Conservation (phyloP, 2,329 filamentous ascomycete species). For the Stenocarpella maydis region DNA sequence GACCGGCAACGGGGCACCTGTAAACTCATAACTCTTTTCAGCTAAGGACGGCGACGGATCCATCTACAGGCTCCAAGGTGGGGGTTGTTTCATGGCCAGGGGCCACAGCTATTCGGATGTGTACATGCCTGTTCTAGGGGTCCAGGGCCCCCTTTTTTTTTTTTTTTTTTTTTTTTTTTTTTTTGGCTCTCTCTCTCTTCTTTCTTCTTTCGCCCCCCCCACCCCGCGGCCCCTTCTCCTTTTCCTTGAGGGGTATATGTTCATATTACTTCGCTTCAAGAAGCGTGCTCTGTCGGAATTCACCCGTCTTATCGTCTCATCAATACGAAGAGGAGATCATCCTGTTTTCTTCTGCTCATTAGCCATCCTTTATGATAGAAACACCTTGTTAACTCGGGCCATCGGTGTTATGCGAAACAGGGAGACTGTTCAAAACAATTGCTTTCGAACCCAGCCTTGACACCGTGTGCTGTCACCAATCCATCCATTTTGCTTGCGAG, state of each 20-base stretch:
- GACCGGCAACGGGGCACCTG: constrained; percentile 28
- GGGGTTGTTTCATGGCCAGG: neutral
- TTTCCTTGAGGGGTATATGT: neutral
- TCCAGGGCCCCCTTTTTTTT: neutral
- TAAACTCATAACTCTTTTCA: neutral
- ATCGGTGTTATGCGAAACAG: neutral
- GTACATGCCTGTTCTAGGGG: neutral
- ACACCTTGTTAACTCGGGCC: neutral
- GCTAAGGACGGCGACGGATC: neutral
- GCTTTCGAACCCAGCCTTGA: neutral
- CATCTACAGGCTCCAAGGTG: neutral
- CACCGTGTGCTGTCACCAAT: neutral
- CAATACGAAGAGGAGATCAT: neutral
- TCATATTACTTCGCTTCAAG: constrained; percentile 5
- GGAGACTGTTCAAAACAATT: neutral
- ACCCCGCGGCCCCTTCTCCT: no score
- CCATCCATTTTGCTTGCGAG: neutral
- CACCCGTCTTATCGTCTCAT: neutral
- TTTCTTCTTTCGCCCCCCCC: no score
- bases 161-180: neutral
- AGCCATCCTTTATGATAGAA: neutral
- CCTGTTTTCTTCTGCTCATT: neutral
- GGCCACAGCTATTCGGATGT: neutral
- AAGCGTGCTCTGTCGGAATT: neutral
- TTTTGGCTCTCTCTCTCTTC: no score